Evolutionary conservation across 495 filamentous ascomycete species (phyloP).

Genomic region (Tuber umbilicatum): DNA sequence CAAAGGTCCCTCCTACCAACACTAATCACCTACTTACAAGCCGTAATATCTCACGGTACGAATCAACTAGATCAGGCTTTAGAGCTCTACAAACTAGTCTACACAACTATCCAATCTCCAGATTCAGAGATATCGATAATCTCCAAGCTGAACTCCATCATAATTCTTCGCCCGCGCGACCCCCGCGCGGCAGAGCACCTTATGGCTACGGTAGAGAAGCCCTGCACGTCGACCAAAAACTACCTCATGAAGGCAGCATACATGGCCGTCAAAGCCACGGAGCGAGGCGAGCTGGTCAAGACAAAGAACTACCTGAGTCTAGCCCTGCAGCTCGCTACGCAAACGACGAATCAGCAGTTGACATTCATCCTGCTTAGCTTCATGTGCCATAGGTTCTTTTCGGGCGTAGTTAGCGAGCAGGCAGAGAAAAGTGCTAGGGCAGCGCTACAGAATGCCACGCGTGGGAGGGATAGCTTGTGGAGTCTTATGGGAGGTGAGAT

Average conservation of each 20-base stretch:
- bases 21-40: conserved; percentile 61
- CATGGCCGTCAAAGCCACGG: conserved; percentile 66
- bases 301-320: conserved; percentile 71
- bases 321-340: conserved; percentile 49
- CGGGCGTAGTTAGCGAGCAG: conserved; percentile 78
- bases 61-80: conserved; percentile 64
- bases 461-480: conserved; percentile 73
- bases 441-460: conserved; percentile 64
- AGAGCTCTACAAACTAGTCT: conserved; percentile 56
- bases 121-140: conserved; percentile 67
- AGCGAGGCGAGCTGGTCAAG: conserved; percentile 52
- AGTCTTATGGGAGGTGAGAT: conserved; percentile 43
- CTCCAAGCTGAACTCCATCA: conserved; percentile 69
- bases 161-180: conserved; percentile 65
- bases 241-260: conserved; percentile 70
- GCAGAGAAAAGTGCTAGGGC: conserved; percentile 80
- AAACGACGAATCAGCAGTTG: conserved; percentile 58
- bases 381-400: conserved; percentile 81
- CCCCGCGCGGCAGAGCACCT: conserved; percentile 51
- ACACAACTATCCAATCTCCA: conserved; percentile 46
- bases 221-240: conserved; percentile 63
- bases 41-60: conserved; percentile 69
- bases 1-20: conserved; percentile 44
- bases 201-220: conserved; percentile 58
- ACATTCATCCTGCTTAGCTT: conserved; percentile 74